A percentile compares a stretch with the other conserved stretches of the same genome.
These are phyloP conservation scores for Glycine soja DNA, from an alignment of 306 rosid species.

Conservation along the genomic window DNA sequence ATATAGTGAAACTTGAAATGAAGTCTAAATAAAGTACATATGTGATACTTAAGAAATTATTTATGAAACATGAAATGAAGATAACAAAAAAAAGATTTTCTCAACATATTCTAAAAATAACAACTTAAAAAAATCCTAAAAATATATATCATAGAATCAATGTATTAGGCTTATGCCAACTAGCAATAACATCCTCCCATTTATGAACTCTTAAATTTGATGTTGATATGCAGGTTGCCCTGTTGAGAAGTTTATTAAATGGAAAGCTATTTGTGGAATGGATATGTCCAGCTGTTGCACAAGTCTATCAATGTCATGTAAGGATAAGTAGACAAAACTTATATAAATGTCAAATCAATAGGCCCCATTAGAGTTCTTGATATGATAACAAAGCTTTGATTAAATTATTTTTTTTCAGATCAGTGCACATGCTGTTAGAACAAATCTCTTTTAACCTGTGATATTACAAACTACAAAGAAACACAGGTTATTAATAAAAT, in stretches of 20 bases:
- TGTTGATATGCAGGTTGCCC: conserved; percentile 35
- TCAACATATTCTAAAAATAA: not conserved
- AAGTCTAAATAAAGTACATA: no score
- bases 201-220: not conserved
- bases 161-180: not conserved
- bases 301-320: conserved; percentile 46
- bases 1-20: not conserved
- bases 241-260: conserved; percentile 35
- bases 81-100: not conserved
- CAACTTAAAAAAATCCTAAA: not conserved
- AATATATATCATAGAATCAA: not conserved
- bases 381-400: not conserved
- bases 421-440: conserved; percentile 33
- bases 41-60: no score
- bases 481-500: no score
- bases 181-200: not conserved
- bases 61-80: not conserved
- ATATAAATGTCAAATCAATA: not conserved
- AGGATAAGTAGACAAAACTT: not conserved
- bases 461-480: no score
- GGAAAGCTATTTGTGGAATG: conserved; percentile 46
- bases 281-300: conserved; percentile 37
- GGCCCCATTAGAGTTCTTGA: not conserved
- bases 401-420: conserved; percentile 17
- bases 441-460: no score